Percentiles rank a stretch among this genome's conserved stretches.
phyloP scores from a whole-genome alignment of 83 land plant species.

The Larix sibirica region DNA sequence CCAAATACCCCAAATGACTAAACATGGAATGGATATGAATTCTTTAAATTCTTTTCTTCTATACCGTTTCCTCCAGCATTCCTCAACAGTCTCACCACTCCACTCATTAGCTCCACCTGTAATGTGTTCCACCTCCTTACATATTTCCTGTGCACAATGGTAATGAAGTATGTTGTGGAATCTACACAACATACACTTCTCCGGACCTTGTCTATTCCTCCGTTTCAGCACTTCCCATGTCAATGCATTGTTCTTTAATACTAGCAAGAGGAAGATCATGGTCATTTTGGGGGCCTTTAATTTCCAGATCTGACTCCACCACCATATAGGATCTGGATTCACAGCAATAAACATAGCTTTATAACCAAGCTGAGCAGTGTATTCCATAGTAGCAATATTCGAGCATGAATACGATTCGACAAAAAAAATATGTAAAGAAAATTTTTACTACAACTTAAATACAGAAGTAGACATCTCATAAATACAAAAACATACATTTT shows the following conservation, averaged over 20 bases:
- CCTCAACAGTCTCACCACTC: not conserved
- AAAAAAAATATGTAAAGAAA: too few relatives aligned
- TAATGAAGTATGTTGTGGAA: not conserved
- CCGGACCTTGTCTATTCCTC: not conserved
- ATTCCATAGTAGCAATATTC: not conserved
- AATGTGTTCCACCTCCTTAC: not conserved
- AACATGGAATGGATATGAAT: not conserved
- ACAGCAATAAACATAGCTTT: not conserved
- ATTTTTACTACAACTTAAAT: too few relatives aligned
- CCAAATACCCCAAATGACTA: not conserved
- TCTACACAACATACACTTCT: not conserved
- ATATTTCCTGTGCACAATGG: not conserved
- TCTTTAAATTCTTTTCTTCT: not conserved
- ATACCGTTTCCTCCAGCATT: not conserved
- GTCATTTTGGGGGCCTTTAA: not conserved
- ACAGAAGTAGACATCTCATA: too few relatives aligned
- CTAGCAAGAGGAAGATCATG: not conserved
- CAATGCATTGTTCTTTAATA: not conserved
- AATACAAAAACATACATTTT: too few relatives aligned
- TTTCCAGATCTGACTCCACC: not conserved
- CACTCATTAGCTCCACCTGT: not conserved
- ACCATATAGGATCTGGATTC: not conserved
- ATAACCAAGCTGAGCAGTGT: not conserved
- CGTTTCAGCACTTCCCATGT: not conserved
- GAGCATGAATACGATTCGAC: too few relatives aligned